Conservation (phyloP, 106 monocot species). For the Vanilla planifolia region DNA sequence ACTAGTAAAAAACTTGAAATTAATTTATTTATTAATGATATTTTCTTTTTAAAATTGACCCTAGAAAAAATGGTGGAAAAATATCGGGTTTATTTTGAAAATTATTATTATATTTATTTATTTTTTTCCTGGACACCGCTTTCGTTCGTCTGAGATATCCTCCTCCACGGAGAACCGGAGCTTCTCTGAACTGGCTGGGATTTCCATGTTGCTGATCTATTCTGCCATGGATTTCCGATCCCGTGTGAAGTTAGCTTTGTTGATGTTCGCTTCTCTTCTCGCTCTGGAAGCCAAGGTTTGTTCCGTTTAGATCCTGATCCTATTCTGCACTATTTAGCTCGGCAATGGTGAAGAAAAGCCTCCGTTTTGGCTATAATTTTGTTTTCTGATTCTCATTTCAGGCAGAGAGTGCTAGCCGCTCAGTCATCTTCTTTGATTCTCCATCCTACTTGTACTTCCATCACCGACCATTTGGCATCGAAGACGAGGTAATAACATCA, state of each 20-base stretch:
- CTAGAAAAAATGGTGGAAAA: neutral
- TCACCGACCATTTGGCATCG: neutral
- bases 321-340: neutral
- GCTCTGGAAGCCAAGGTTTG: constrained; percentile 8
- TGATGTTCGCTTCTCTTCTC: neutral
- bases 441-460: constrained; percentile 4
- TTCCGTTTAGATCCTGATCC: neutral
- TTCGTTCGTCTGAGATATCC: neutral
- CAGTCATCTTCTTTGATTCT: constrained; percentile 6
- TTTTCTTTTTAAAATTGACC: too few species aligned
- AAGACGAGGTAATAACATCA: neutral
- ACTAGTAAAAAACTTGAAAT: too few species aligned
- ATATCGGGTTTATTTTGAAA: neutral
- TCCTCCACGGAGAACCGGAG: too few species aligned
- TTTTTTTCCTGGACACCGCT: neutral
- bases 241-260: neutral
- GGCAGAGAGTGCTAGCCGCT: neutral
- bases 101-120: neutral
- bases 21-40: too few species aligned
- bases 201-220: too few species aligned
- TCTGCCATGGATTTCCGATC: neutral
- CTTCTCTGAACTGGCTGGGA: too few species aligned
- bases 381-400: neutral
- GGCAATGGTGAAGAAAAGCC: neutral
- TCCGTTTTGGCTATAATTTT: neutral